Evolutionary conservation across 2,329 filamentous ascomycete genomes (phyloP).

Genomic region (Albifimbria verrucaria): DNA sequence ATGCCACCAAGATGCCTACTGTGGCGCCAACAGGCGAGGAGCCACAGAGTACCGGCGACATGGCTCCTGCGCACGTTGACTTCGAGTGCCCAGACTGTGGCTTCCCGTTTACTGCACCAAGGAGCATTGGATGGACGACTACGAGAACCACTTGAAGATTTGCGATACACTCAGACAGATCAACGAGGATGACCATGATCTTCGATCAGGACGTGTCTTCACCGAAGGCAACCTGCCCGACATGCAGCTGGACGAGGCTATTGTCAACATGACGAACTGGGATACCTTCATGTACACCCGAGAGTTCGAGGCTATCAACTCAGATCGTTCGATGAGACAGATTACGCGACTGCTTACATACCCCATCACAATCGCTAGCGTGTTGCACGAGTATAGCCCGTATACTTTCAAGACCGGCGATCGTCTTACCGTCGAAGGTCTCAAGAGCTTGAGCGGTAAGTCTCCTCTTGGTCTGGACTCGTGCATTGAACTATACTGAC

Average conservation of each 20-base stretch:
- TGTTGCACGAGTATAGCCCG: constrained; percentile 91
- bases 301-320: constrained; percentile 86
- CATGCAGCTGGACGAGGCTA: constrained; percentile 83
- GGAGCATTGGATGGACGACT: constrained; percentile 94
- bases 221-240: constrained; percentile 91
- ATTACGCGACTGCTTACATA: constrained; percentile 92
- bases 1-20: constrained; percentile 65
- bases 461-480: constrained; percentile 16
- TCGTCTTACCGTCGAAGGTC: constrained; percentile 78
- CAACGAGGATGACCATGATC: constrained; percentile 96
- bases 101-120: constrained; percentile 92
- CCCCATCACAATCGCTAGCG: constrained; percentile 84
- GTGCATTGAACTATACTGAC: constrained; percentile 2
- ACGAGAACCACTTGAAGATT: constrained; percentile 86
- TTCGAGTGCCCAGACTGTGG: constrained; percentile 98
- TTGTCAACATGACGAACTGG: constrained; percentile 98
- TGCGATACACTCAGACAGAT: constrained; percentile 90
- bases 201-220: constrained; percentile 87
- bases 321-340: constrained; percentile 86
- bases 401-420: constrained; percentile 76
- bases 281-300: constrained; percentile 94
- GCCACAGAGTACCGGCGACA: constrained; percentile 52
- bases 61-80: constrained; percentile 76
- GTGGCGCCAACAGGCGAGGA: constrained; percentile 63
- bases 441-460: constrained; percentile 91